Percentiles rank a stretch among this genome's conserved stretches.
Conservation (phyloP, 2,329 filamentous ascomycete genomes). For the Piedraia hortae region DNA sequence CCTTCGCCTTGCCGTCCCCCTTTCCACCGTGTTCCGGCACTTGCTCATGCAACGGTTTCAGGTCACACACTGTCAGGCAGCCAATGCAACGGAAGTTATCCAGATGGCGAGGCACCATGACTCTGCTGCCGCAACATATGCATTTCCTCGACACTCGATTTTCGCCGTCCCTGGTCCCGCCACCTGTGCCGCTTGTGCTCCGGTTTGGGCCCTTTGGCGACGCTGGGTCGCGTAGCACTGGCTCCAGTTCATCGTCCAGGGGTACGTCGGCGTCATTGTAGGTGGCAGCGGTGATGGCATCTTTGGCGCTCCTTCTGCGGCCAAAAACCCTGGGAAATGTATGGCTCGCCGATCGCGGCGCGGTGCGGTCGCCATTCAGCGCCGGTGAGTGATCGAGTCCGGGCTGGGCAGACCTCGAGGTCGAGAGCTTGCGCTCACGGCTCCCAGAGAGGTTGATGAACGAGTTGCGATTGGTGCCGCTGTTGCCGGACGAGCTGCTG, state of each 20-base stretch:
- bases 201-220: conserved; percentile 4
- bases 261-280: conserved; percentile 11
- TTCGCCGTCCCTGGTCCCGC: conserved; percentile 19
- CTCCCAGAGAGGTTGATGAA: conserved; percentile 1
- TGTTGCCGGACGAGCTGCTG: conserved; percentile 3
- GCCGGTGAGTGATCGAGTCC: conserved; percentile 5
- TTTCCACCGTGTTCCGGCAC: conserved; percentile 2
- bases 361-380: conserved; percentile 4
- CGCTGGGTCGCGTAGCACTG: conserved; percentile 13
- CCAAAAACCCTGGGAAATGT: conserved; percentile 49
- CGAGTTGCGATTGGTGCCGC: conserved; percentile 4
- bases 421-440: conserved; percentile 6
- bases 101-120: conserved; percentile 50
- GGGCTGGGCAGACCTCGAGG: conserved; percentile 3
- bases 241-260: conserved; percentile 20
- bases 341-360: conserved; percentile 44
- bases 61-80: conserved; percentile 63
- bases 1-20: conserved; percentile 3
- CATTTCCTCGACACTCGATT: conserved; percentile 45
- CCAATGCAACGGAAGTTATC: conserved; percentile 57
- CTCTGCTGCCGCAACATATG: conserved; percentile 59
- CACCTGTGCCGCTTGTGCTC: conserved; percentile 10
- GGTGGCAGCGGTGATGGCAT: conserved; percentile 5
- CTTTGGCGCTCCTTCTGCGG: conserved; percentile 23
- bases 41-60: conserved; percentile 16